phyloP scores from a whole-genome alignment of 306 rosid species.

The Delonix regia region DNA sequence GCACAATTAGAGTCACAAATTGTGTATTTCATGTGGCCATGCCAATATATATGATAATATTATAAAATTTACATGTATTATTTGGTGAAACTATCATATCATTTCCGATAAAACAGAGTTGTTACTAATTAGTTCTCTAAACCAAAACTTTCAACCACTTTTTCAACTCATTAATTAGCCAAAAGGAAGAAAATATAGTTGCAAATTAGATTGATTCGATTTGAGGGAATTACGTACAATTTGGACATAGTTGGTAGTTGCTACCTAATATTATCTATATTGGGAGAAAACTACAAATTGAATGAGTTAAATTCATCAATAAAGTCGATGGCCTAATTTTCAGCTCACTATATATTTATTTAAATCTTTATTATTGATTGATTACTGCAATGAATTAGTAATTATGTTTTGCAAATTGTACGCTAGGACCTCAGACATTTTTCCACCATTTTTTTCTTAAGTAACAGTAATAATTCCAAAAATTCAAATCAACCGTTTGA shows the following conservation, averaged over 20 bases:
- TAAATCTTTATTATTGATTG: not conserved
- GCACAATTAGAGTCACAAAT: not conserved
- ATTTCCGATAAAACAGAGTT: not conserved
- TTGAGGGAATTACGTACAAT: conserved; percentile 25
- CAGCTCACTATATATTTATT: not conserved
- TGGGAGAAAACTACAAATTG: not conserved
- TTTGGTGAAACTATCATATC: not conserved
- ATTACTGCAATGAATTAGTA: not conserved
- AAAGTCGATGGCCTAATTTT: not conserved
- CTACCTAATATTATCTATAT: not conserved
- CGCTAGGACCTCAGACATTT: too few relatives aligned
- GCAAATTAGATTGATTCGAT: not conserved
- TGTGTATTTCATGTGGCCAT: too few relatives aligned
- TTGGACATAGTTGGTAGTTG: conserved; percentile 18
- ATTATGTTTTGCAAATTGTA: too few relatives aligned
- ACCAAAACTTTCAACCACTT: not conserved
- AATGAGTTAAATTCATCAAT: not conserved
- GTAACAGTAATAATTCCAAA: not conserved
- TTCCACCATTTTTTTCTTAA: too few relatives aligned
- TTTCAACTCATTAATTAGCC: not conserved
- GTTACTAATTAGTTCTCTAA: not conserved
- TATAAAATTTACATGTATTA: not conserved
- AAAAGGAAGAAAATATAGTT: not conserved
- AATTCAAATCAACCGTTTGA: not conserved
- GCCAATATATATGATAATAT: too few relatives aligned